These are phyloP conservation scores for Chytridium lagenaria DNA, from an alignment of 371 early-diverging fungal genomes.

Conservation along the genomic window DNA sequence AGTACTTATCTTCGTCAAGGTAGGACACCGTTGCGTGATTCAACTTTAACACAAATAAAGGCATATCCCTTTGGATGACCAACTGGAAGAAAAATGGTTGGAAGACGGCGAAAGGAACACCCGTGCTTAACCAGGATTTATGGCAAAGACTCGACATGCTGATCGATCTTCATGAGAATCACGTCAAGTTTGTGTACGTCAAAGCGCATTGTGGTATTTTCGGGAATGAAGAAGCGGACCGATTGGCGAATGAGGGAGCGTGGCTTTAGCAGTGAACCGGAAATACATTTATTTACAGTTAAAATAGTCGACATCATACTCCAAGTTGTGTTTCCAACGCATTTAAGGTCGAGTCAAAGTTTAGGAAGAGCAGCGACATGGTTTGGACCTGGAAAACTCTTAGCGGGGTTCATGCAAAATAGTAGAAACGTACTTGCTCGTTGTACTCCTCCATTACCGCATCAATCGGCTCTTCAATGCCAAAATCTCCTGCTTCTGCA, in stretches of 20 bases:
- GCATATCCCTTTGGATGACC: too few species aligned
- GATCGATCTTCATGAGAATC: conserved; percentile 33
- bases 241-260: conserved; percentile 26
- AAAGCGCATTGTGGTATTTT: conserved; percentile 32
- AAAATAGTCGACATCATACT: background rate
- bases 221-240: conserved; percentile 34
- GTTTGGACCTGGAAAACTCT: background rate
- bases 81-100: conserved; percentile 74
- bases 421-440: conserved; percentile 26
- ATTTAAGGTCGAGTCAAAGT: background rate
- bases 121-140: conserved; percentile 77
- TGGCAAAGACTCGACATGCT: conserved; percentile 62
- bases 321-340: background rate
- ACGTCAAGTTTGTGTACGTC: conserved; percentile 53
- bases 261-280: background rate
- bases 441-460: conserved; percentile 31
- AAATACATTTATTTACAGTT: background rate
- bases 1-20: too few species aligned
- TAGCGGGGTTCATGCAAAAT: background rate
- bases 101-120: conserved; percentile 58
- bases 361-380: background rate
- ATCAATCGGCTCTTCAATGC: conserved; percentile 30
- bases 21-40: too few species aligned
- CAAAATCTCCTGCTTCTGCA: conserved; percentile 4
- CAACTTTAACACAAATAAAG: too few species aligned